Base-by-base conservation (phyloP, 2,329 filamentous ascomycete genomes). In the Graphilbum ipis-grandicollis region DNA sequence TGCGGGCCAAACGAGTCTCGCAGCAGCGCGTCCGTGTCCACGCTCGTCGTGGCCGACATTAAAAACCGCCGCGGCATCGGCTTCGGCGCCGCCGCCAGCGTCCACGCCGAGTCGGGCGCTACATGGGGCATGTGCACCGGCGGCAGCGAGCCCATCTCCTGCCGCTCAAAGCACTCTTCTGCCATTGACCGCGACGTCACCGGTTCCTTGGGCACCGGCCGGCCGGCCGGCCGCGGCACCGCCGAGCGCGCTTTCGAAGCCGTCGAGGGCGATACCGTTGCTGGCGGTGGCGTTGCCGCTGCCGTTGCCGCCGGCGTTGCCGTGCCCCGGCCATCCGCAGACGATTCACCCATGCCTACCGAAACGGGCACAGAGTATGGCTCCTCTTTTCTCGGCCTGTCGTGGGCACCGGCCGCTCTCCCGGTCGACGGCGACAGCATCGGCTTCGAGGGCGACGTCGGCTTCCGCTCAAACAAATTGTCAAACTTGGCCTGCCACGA, bases 401-500 rank as follows among this genome's bases (percentile, higher is more conserved):
- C 17, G 21, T 14, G 18, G 30, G 19, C 2, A 12, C 8, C 33
- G 15, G 10, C n/a, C n/a, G n/a, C n/a, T n/a, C n/a, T n/a, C n/a
- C n/a, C n/a, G n/a, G n/a, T n/a, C n/a, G n/a, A n/a, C n/a, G n/a
- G n/a, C n/a, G n/a, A n/a, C n/a, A n/a, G n/a, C n/a, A n/a, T n/a
- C n/a, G 68, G 63, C 47, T 67, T 74, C 33, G 66, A 62, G 13
- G 62, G 63, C 17, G 66, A 57, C 8, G 56, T 50, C 6, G 72
- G 65, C 51, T 79, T 85, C 29, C 73, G 72, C 46, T 75, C 71
- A 26, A 93, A 66, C 32, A 93, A 65, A 33, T 68, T 76, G 54
- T 93, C 85, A 53, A 94, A 85, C 48, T 75, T 75, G 47, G 80
- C 77, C 54, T 93, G 84, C 85, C 85, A 48, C 3, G 40, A 41